phyloP scores from a whole-genome alignment of 176 grass and related monocot genomes.

The Raddia guianensis region DNA sequence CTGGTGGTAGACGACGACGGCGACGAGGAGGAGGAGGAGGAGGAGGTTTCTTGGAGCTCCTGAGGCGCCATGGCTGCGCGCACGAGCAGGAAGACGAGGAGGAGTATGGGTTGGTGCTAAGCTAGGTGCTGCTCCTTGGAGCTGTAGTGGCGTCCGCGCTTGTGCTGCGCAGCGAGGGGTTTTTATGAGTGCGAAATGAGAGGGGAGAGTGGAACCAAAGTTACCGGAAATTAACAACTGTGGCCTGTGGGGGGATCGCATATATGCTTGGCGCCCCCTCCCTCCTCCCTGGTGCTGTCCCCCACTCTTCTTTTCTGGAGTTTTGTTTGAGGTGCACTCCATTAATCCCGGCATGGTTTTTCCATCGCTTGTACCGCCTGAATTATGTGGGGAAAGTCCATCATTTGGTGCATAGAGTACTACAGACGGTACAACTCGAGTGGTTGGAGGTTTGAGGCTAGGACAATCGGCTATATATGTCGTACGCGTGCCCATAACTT shows the following conservation, averaged over 20 bases:
- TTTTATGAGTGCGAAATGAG: conserved; percentile 46
- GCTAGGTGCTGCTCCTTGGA: conserved; percentile 16
- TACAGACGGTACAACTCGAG: neutral
- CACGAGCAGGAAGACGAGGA: conserved; percentile 9
- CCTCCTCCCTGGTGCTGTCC: neutral
- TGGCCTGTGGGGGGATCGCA: neutral
- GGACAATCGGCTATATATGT: neutral
- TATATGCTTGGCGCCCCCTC: conserved; percentile 26
- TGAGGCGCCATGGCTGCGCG: conserved; percentile 38
- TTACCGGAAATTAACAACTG: conserved; percentile 39
- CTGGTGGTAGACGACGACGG: conserved; percentile 42
- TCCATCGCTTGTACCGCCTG: neutral
- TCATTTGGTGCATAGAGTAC: conserved; percentile 14
- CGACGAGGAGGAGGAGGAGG: conserved; percentile 44
- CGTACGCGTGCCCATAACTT: neutral
- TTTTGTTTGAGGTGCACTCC: conserved; percentile 21
- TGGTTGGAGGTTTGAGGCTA: neutral
- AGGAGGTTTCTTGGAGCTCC: conserved; percentile 53
- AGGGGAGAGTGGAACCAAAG: neutral
- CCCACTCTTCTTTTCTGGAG: conserved; percentile 21
- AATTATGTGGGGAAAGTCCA: neutral
- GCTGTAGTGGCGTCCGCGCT: conserved; percentile 42
- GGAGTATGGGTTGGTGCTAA: neutral
- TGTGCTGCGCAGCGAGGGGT: conserved; percentile 44
- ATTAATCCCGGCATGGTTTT: neutral